Conservation (phyloP, 23 red algal species). For the Gracilariopsis chorda region DNA sequence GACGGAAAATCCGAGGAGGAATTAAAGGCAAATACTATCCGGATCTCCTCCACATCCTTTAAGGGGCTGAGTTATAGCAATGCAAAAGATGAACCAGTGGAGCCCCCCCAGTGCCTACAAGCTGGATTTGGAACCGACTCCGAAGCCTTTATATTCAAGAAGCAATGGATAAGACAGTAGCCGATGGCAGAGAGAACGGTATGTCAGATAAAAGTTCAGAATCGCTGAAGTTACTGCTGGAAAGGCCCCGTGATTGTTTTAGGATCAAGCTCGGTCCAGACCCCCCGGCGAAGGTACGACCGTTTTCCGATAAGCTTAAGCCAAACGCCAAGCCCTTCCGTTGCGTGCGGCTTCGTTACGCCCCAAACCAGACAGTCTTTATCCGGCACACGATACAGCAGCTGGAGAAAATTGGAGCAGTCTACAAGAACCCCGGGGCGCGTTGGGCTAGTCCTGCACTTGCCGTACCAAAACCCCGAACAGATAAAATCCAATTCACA, state of each 20-base stretch:
- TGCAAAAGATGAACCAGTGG: not conserved
- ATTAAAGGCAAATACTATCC: not conserved
- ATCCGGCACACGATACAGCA: not conserved
- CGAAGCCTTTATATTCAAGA: not conserved
- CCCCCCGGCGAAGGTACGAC: not conserved
- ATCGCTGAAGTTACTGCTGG: not conserved
- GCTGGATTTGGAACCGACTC: not conserved
- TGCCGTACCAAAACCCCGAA: not conserved
- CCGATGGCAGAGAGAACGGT: not conserved
- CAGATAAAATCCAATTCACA: not conserved
- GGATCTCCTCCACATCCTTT: not conserved
- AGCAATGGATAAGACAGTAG: not conserved
- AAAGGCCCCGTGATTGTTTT: not conserved
- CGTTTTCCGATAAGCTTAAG: not conserved
- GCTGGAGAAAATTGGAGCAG: constrained; percentile 17
- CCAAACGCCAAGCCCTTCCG: not conserved
- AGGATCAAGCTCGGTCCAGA: constrained; percentile 1
- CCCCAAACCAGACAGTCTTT: not conserved
- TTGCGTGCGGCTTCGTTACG: not conserved
- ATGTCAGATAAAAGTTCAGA: not conserved
- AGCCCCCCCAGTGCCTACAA: not conserved
- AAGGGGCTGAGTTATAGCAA: not conserved
- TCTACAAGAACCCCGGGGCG: not conserved
- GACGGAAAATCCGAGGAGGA: not conserved
- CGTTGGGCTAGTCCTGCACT: not conserved